Evolutionary conservation across 2,329 filamentous ascomycete genomes (phyloP).

Genomic region (Teratosphaeria destructans): DNA sequence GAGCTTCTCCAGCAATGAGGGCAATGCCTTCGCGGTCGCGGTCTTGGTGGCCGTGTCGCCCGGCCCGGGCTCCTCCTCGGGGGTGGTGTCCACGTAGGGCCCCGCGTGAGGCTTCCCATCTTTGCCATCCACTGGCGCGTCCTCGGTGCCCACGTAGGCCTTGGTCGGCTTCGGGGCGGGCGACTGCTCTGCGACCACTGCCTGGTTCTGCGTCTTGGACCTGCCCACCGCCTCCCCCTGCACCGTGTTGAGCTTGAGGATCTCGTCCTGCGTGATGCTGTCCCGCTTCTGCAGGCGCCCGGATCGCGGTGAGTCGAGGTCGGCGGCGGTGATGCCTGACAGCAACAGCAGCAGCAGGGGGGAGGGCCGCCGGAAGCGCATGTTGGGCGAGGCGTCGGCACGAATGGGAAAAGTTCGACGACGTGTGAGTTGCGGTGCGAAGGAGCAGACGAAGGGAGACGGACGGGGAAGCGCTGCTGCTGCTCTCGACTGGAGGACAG

Average conservation of each 20-base stretch:
- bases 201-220: slow-evolving; percentile 6
- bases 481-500: background rate
- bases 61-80: slow-evolving; percentile 20
- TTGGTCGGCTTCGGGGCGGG: slow-evolving; percentile 19
- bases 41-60: slow-evolving; percentile 13
- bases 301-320: slow-evolving; percentile 3
- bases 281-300: slow-evolving; percentile 7
- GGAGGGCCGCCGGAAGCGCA: slow-evolving; percentile 45
- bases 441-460: too few relatives aligned
- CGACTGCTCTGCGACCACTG: slow-evolving; percentile 16
- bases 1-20: slow-evolving; percentile 21
- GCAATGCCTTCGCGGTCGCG: slow-evolving; percentile 21
- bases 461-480: too few relatives aligned
- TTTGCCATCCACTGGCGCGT: slow-evolving; percentile 81
- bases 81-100: slow-evolving; percentile 55
- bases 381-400: slow-evolving; percentile 27
- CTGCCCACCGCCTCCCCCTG: slow-evolving; percentile 5
- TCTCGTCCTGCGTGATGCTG: slow-evolving; percentile 4
- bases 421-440: background rate
- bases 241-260: slow-evolving; percentile 6
- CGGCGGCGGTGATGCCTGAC: slow-evolving; percentile 47
- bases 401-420: too few relatives aligned
- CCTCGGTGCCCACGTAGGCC: slow-evolving; percentile 49
- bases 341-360: slow-evolving; percentile 48
- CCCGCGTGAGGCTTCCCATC: slow-evolving; percentile 91